Evolutionary conservation across 2,329 filamentous ascomycete genomes (phyloP), one percentile per base, ranked within the genome.

Genomic region (Fusarium xylarioides): DNA sequence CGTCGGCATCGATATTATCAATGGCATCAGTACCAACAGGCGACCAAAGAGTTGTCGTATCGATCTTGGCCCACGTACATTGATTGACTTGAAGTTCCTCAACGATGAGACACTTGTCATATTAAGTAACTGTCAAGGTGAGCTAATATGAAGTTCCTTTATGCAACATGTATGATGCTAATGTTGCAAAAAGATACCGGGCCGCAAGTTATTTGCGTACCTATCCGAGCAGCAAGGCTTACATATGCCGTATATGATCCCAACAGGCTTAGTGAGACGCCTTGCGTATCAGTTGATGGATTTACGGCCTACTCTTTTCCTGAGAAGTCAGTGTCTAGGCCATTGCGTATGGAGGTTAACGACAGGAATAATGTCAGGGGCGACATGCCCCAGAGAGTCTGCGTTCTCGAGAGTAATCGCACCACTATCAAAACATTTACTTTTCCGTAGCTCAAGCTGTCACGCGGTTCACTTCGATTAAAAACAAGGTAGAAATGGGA

Each of bases 31-130:
- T 74, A 84, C 84, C 61, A 79, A 81, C 40, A 76, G 82, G 7
- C 74, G 80, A 3, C 83, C 83, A 4, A 79, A 79, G n/a, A 80
- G 81, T 8, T 83, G 84, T 40, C 78, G 80, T 30, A 70, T 90
- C 14, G 80, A 80, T 37, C 79, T 89, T 4, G 82, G 80, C 2
- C 76, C 81, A 11, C 82, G 82, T 16, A 82, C 80, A n/a, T 81
- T 91, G 21, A 80, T 89, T 26, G 91, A 94, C 78, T 80, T 92
- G 19, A 91, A 91, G 77, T 94, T 95, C 76, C 85, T 93, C 47
- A 86, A 92, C 74, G 89, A 92, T 62, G 81, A 85, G 18, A 85
- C 83, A 0, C 79, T 95, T 4, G 84, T 94, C 59, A 74, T 93
- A 4, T 85, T 95, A 4, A 81, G 88, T 87, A 81, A 77, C 79